Evolutionary conservation across 768 basidiomycete species (phyloP).

Genomic region (Psilocybe cyanescens): DNA sequence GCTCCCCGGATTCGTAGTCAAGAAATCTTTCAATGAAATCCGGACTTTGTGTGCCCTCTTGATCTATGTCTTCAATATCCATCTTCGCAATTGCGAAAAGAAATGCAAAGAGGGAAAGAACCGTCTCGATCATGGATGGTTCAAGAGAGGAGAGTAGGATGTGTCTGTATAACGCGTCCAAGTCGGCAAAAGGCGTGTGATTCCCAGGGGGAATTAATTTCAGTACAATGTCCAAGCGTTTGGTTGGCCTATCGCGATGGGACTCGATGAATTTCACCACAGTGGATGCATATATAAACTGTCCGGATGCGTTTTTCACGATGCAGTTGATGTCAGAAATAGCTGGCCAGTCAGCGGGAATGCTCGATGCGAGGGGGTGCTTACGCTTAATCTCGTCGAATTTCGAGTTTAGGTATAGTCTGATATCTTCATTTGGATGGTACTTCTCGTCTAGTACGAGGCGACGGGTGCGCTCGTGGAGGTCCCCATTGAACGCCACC

Average conservation of each 20-base stretch:
- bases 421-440: slow-evolving; percentile 1
- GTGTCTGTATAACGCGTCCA: slow-evolving; percentile 3
- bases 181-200: background rate
- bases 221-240: background rate
- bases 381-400: background rate
- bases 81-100: background rate
- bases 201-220: background rate
- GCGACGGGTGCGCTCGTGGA: background rate
- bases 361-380: background rate
- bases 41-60: too few relatives aligned
- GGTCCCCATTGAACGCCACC: background rate
- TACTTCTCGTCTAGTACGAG: slow-evolving; percentile 5
- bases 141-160: background rate
- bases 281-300: slow-evolving; percentile 8
- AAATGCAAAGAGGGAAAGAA: background rate
- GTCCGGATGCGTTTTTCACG: slow-evolving; percentile 4
- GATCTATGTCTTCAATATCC: background rate
- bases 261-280: slow-evolving; percentile 8
- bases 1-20: too few relatives aligned
- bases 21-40: too few relatives aligned
- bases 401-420: background rate
- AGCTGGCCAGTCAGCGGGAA: background rate
- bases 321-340: background rate
- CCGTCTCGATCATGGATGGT: background rate
- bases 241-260: background rate